Base-by-base conservation (phyloP, 2,329 filamentous ascomycete genomes). In the Cordyceps cateniannulata region DNA sequence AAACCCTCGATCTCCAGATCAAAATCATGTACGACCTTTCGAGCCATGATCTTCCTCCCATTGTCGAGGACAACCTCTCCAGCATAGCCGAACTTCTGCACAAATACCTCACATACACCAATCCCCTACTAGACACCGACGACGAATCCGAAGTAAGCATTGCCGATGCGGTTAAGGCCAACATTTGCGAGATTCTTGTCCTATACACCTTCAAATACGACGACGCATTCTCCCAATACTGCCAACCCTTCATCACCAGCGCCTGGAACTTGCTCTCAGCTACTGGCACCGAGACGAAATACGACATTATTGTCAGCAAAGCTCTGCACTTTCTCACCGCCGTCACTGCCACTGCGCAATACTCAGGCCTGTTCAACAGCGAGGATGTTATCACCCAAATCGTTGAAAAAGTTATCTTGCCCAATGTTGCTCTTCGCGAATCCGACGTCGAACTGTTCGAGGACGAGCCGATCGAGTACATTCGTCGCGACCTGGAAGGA, bases 391-490 rank as follows among this genome's bases (percentile, higher is more conserved):
- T 98, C 40, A 86, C 86, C 20, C 89, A 96, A 72, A 90, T 99
- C 58, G 90, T 97, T 10, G 92, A 98, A 73, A 96, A 96, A 76
- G 95, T 98, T 62, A 90, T 99, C 61, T 77, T 99, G 65, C 93
- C 95, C 10, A 99, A 99, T 69, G 85, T 99, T 62, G 89, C 89
- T 18, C 79, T 99, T 63, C 86, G 96, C 66, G 95, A 97, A 69
- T 95, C 93, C 0, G 96, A 99, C 66, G 84, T 96, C 59, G 95
- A 99, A 73, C 83, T 96, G 66, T 98, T 99, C 68, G 95, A 99
- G 72, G 96, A 99, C 71, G 96, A 99, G 77, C 95, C 95, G 0
- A 99, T 99, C 66, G 95, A 99, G 74, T 99, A 96, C 71, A 99
- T 99, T 70, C 85, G 95, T 64, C 85, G 92, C 69, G 95, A 99